A percentile compares a stretch with the other conserved stretches of the same genome.
phyloP scores from a whole-genome alignment of 2,329 filamentous ascomycete genomes.

The Alternaria alternata region DNA sequence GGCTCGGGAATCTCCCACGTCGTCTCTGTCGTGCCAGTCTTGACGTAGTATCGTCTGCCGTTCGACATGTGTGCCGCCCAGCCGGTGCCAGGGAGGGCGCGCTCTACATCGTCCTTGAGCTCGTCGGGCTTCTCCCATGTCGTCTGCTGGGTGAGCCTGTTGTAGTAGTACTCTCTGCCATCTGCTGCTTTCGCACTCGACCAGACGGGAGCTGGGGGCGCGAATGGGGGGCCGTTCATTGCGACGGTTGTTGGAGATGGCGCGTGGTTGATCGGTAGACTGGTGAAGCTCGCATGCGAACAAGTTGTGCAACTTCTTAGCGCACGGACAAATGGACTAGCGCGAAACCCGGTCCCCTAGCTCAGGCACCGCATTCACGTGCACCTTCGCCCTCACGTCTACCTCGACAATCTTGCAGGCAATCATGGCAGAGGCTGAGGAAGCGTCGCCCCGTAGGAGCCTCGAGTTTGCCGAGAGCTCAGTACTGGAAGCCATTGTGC shows the following conservation, averaged over 20 bases:
- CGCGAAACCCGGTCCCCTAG: constrained; percentile 4
- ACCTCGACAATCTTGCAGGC: constrained; percentile 4
- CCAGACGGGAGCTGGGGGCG: constrained; percentile 65
- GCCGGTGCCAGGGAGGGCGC: constrained; percentile 79
- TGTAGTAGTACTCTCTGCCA: constrained; percentile 91
- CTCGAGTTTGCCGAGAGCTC: constrained; percentile 51
- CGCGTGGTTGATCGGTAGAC: constrained; percentile 6
- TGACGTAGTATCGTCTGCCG: constrained; percentile 92
- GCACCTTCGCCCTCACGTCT: constrained; percentile 14
- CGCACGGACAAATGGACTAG: constrained; percentile 11
- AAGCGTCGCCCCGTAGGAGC: constrained; percentile 41
- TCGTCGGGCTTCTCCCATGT: constrained; percentile 96
- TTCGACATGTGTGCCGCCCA: constrained; percentile 89
- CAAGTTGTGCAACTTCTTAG: constrained; percentile 8
- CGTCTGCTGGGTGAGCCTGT: constrained; percentile 82
- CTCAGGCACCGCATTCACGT: constrained; percentile 29
- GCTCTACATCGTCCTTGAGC: constrained; percentile 84
- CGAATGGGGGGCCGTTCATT: constrained; percentile 66
- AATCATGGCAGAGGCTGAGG: constrained; percentile 31
- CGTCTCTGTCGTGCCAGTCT: constrained; percentile 89
- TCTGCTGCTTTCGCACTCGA: constrained; percentile 82
- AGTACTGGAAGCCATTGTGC: constrained; percentile 51
- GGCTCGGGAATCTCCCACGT: constrained; percentile 92
- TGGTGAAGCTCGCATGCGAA: constrained; percentile 8
- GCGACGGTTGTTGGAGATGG: constrained; percentile 20